Conservation (phyloP, 495 filamentous ascomycete species). For the Aspergillus sclerotioniger region DNA sequence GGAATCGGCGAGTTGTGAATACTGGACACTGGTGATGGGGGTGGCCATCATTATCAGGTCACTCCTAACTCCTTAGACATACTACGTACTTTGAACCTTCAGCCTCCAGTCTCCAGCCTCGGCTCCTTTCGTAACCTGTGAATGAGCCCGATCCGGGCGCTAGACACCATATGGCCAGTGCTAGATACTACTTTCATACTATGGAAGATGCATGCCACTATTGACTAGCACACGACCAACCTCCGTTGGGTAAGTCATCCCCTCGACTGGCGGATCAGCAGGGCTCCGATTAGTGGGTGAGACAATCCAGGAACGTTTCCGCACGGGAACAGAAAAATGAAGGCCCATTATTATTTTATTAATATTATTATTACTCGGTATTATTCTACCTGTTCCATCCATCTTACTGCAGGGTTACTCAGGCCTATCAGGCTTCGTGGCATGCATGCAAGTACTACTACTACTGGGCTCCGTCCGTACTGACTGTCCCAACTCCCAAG, state of each 20-base stretch:
- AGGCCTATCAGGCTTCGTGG: too few relatives aligned
- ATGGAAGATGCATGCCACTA: conserved; percentile 6
- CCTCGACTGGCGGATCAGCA: conserved; percentile 14
- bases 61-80: too few relatives aligned
- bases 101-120: too few relatives aligned
- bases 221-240: conserved; percentile 7
- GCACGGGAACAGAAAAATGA: conserved; percentile 1
- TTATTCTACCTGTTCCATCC: too few relatives aligned
- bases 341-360: background rate
- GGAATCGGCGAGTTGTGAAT: conserved; percentile 5
- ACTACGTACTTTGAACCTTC: too few relatives aligned
- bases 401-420: too few relatives aligned
- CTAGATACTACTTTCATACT: background rate
- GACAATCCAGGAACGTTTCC: conserved; percentile 25
- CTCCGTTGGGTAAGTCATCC: conserved; percentile 9
- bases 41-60: too few relatives aligned
- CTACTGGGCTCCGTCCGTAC: too few relatives aligned
- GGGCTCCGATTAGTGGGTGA: conserved; percentile 16
- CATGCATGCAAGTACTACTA: too few relatives aligned
- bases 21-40: background rate
- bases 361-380: background rate
- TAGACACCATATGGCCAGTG: background rate
- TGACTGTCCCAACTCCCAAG: too few relatives aligned
- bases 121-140: too few relatives aligned
- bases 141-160: too few relatives aligned